Evolutionary conservation across 495 filamentous ascomycete species (phyloP).

Genomic region (Hypomontagnella submonticulosa): DNA sequence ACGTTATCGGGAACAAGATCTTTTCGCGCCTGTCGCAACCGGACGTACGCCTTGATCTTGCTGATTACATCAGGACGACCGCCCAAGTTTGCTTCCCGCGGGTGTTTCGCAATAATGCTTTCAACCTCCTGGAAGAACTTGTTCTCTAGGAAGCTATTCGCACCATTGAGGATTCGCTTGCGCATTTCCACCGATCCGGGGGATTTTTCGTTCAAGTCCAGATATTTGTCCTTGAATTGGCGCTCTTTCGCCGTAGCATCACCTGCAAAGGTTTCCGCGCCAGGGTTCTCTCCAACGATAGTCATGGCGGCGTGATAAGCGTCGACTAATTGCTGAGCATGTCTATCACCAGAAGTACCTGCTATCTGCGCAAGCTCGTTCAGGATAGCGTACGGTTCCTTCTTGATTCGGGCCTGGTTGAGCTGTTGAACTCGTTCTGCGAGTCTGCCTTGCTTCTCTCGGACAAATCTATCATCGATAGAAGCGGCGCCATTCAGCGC

Average conservation of each 20-base stretch:
- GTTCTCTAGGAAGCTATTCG: conserved; percentile 78
- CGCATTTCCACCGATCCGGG: conserved; percentile 68
- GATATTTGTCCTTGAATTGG: conserved; percentile 77
- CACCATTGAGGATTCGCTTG: conserved; percentile 80
- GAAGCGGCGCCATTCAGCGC: conserved; percentile 50
- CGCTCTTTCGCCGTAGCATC: conserved; percentile 72
- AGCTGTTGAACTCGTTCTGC: conserved; percentile 79
- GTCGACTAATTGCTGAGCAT: conserved; percentile 74
- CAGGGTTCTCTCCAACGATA: conserved; percentile 74
- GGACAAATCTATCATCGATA: conserved; percentile 74
- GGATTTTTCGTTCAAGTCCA: conserved; percentile 75
- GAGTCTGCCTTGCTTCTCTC: conserved; percentile 83
- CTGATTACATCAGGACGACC: conserved; percentile 87
- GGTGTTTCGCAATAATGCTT: conserved; percentile 78
- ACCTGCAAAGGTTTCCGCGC: conserved; percentile 61
- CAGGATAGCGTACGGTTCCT: conserved; percentile 72
- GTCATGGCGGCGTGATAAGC: conserved; percentile 81
- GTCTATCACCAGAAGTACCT: conserved; percentile 69
- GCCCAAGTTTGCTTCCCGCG: conserved; percentile 87
- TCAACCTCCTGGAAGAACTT: conserved; percentile 78
- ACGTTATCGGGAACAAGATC: conserved; percentile 80
- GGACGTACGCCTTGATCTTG: conserved; percentile 91
- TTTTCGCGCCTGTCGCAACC: conserved; percentile 77
- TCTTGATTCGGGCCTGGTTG: conserved; percentile 75
- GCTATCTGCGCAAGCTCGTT: conserved; percentile 79